Conservation (phyloP, 208 protist species). For the Trypanosoma avium region DNA sequence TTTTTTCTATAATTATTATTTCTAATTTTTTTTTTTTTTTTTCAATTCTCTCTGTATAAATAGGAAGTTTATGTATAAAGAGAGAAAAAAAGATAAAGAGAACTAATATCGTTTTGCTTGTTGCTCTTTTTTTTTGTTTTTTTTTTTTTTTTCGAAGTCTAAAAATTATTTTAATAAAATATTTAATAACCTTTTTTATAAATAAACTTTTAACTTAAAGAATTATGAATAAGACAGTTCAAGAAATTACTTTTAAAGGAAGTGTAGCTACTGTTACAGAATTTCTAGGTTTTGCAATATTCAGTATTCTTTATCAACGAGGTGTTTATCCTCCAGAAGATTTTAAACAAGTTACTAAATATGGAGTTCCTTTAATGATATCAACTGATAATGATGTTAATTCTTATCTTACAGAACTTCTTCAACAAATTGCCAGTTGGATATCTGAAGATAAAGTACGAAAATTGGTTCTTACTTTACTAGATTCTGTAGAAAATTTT, state of each 20-base stretch:
- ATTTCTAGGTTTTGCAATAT: conserved; percentile 96
- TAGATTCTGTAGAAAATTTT: conserved; percentile 46
- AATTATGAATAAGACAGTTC: conserved; percentile 43
- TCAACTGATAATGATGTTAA: conserved; percentile 94
- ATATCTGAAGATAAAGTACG: conserved; percentile 88
- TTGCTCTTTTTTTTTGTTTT: not conserved
- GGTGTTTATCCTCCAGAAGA: conserved; percentile 97
- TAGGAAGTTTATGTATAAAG: too few relatives aligned
- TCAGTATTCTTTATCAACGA: conserved; percentile 96
- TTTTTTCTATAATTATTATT: too few relatives aligned
- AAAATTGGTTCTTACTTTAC: conserved; percentile 95
- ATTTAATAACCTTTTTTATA: not conserved
- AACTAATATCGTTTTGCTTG: too few relatives aligned
- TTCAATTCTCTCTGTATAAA: too few relatives aligned
- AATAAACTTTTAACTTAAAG: not conserved
- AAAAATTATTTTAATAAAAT: conserved; percentile 1
- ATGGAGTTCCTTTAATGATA: conserved; percentile 94
- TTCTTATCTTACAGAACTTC: conserved; percentile 94
- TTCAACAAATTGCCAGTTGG: conserved; percentile 95
- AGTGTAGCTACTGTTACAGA: conserved; percentile 97
- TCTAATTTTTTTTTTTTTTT: too few relatives aligned
- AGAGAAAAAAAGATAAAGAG: too few relatives aligned
- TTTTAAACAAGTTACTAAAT: conserved; percentile 94
- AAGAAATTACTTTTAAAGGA: conserved; percentile 95
- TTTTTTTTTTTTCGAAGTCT: conserved; percentile 9